Percentiles rank a stretch among this genome's conserved stretches.
Evolutionary conservation across 73 alveolate species (phyloP).

Genomic region (Symbiodinium natans): DNA sequence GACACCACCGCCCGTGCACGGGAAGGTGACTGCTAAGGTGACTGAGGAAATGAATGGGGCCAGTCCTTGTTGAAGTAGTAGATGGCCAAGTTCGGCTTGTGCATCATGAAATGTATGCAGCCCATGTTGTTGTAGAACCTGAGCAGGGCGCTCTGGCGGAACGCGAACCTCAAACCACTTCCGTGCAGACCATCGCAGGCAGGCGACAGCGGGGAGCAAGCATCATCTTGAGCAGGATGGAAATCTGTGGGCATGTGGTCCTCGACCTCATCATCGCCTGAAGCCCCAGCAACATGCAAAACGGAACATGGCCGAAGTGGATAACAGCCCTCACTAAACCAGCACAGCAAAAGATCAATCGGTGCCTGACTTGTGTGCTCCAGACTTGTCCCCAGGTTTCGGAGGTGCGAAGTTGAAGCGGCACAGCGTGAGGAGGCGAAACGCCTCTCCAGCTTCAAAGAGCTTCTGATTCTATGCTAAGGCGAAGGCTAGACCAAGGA

Average conservation of each 20-base stretch:
- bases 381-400: background rate
- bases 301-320: background rate
- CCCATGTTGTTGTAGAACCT: slow-evolving; percentile 82
- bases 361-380: background rate
- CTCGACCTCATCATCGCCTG: slow-evolving; percentile 75
- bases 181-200: background rate
- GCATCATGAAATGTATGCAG: slow-evolving; percentile 86
- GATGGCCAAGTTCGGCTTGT: slow-evolving; percentile 55
- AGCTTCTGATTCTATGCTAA: too few relatives aligned
- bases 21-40: too few relatives aligned
- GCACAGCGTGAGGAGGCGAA: slow-evolving; percentile 28
- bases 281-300: background rate
- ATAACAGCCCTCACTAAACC: background rate
- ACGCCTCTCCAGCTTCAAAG: background rate
- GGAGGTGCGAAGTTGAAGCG: slow-evolving; percentile 44
- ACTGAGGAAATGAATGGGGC: too few relatives aligned
- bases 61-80: slow-evolving; percentile 58
- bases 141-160: background rate
- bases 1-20: too few relatives aligned
- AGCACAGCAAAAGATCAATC: background rate
- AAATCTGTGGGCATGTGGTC: slow-evolving; percentile 46
- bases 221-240: slow-evolving; percentile 87
- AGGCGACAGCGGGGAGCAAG: slow-evolving; percentile 16
- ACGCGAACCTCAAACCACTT: too few relatives aligned
- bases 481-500: too few relatives aligned